Percentiles rank a stretch among this genome's conserved stretches.
Evolutionary conservation across 2,329 filamentous ascomycete species (phyloP).

Genomic region (Pseudogymnoascus sp.): DNA sequence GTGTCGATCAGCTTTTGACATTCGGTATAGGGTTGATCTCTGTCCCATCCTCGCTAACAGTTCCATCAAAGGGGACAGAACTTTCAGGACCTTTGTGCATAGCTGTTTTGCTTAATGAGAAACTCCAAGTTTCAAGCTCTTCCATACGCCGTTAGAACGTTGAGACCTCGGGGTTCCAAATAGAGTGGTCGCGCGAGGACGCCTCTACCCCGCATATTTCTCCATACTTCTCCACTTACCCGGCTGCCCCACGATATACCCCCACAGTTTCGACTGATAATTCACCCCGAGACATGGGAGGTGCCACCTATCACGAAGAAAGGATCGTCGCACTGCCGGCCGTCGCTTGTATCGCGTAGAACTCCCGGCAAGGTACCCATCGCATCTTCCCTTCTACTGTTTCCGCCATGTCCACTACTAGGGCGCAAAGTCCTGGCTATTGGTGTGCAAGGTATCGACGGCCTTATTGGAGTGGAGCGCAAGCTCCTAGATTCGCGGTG

Average conservation of each 20-base stretch:
- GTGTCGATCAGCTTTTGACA: not conserved
- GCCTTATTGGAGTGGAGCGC: not conserved
- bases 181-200: not conserved
- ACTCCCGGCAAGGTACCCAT: not conserved
- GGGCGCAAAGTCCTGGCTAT: not conserved
- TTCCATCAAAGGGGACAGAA: not conserved
- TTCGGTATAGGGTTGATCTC: not conserved
- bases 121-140: not conserved
- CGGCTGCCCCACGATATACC: not conserved
- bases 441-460: not conserved
- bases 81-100: not conserved
- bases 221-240: not conserved
- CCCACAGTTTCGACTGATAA: not conserved
- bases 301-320: not conserved
- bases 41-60: not conserved
- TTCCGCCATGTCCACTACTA: not conserved
- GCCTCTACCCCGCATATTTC: constrained; percentile 2
- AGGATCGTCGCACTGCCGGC: not conserved
- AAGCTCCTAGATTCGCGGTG: not conserved
- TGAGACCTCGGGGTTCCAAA: not conserved
- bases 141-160: not conserved
- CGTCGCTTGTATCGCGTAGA: not conserved
- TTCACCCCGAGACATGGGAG: not conserved
- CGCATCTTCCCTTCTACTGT: not conserved
- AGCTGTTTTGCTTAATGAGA: not conserved